Evolutionary conservation across 257 asterid species (phyloP).

Genomic region (Mitragyna speciosa): DNA sequence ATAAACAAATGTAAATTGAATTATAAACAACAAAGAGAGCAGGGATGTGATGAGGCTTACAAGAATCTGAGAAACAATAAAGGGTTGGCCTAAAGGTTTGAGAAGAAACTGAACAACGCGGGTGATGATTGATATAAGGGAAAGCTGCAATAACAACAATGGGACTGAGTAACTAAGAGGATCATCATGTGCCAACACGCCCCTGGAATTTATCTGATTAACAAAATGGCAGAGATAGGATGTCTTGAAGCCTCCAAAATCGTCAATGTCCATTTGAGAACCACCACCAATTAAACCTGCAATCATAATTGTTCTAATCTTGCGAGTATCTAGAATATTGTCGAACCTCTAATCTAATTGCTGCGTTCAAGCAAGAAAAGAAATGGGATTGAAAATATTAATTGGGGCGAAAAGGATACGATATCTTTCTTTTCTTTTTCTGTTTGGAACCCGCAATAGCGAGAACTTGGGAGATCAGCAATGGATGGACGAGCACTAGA

Average conservation of each 20-base stretch:
- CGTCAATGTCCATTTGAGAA: background rate
- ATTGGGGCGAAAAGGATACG: background rate
- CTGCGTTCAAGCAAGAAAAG: background rate
- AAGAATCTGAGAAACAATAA: conserved; percentile 64
- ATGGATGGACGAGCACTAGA: conserved; percentile 30
- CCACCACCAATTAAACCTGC: background rate
- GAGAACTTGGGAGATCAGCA: background rate
- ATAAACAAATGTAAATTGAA: background rate
- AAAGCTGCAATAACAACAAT: conserved; percentile 51
- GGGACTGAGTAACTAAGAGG: conserved; percentile 51
- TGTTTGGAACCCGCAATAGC: background rate
- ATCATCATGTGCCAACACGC: conserved; percentile 35
- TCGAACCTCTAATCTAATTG: background rate
- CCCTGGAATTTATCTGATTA: conserved; percentile 46
- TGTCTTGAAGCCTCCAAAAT: conserved; percentile 1
- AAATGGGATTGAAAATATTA: background rate
- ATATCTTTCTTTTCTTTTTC: no score
- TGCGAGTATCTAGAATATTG: background rate
- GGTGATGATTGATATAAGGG: conserved; percentile 52
- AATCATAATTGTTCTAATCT: background rate
- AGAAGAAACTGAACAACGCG: conserved; percentile 50
- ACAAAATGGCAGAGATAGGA: conserved; percentile 35
- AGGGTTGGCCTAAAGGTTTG: conserved; percentile 59
- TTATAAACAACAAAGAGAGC: background rate
- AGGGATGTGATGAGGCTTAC: conserved; percentile 31